Evolutionary conservation across 768 basidiomycete genomes (phyloP), one percentile per base, ranked within the genome.

Genomic region (Pleurotus ostreatus): DNA sequence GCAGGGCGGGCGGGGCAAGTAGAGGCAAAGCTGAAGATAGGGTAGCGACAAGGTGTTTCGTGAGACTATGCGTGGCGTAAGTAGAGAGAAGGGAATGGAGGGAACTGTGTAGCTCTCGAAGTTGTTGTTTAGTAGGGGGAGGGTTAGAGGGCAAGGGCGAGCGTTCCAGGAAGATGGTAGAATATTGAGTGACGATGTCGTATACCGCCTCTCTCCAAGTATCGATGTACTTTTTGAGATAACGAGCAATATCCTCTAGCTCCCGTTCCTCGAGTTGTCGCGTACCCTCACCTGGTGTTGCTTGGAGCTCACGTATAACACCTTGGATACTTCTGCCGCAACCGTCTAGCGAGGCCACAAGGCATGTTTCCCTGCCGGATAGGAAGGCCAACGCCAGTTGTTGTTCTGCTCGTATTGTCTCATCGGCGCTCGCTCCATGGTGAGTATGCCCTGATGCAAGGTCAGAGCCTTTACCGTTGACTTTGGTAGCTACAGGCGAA

Each of bases 181-280:
- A 80, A 63, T 85, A 97, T 66, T 96, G 94, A 13, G 89, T 89
- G 62, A 96, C 80, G 68, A 95, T 83, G 69, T 98, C 94, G 72
- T 95, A 90, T 18, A 93, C 89, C 46, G 90, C 87, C 71, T 98
- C 95, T 52, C 94, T 78, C 87, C 95, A 97, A 9, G 85, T 70
- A 65, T 96, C 95, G 60, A 96, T 84, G 69, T 93, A 94, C 66
- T 84, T 87, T 64, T 92, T 87, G 59, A 96, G 75, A 71, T 86
- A 94, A 37, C 86, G 74, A 37, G 87, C 82, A 44, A 90, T 76
- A 56, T 92, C 90, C 57, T 87, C 86, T 56, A 79, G 80, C 57
- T 87, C 83, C 51, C 80, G 71, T 49, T 86, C 84, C 43, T 81
- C 80, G 57, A 76, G 68, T 58, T 73, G 77, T 61, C 65, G 73